Percentiles rank a stretch among this genome's conserved stretches.
Conservation (phyloP, 2,329 filamentous ascomycete species). For the Fusarium luffae region DNA sequence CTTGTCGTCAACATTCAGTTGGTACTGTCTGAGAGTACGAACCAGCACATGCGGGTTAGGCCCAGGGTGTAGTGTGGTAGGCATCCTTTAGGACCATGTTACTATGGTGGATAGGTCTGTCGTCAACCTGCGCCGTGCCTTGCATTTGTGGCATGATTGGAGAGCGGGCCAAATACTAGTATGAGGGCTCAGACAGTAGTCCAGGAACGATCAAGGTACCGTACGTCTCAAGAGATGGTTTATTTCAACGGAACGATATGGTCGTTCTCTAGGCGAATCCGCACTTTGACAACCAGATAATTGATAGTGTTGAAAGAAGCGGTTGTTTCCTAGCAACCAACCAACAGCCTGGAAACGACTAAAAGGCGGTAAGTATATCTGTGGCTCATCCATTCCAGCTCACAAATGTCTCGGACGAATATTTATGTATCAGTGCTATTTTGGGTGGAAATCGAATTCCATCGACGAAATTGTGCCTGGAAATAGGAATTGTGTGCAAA, state of each 20-base stretch:
- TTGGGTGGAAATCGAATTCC: slow-evolving; percentile 7
- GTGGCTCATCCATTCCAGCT: slow-evolving; percentile 28
- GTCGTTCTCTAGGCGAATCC: not conserved
- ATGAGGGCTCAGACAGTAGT: slow-evolving; percentile 34
- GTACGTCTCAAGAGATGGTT: slow-evolving; percentile 22
- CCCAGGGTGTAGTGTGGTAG: slow-evolving; percentile 29
- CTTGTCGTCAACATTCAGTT: slow-evolving; percentile 33
- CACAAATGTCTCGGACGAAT: not conserved
- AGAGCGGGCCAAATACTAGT: slow-evolving; percentile 39
- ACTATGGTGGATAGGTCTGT: slow-evolving; percentile 39
- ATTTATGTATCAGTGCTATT: slow-evolving; percentile 15
- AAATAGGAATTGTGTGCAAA: slow-evolving; percentile 14
- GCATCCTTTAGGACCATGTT: slow-evolving; percentile 34
- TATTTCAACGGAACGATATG: not conserved
- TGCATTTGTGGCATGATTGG: slow-evolving; percentile 47
- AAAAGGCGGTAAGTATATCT: slow-evolving; percentile 21
- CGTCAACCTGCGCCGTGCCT: slow-evolving; percentile 47
- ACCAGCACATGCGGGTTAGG: slow-evolving; percentile 20
- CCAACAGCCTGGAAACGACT: not conserved
- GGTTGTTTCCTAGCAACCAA: slow-evolving; percentile 25
- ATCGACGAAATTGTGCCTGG: slow-evolving; percentile 13
- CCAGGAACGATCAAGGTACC: slow-evolving; percentile 43
- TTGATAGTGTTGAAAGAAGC: not conserved
- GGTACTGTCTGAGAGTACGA: slow-evolving; percentile 27
- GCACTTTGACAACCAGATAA: slow-evolving; percentile 1